Percentiles rank a stretch among this genome's conserved stretches.
Evolutionary conservation across 306 rosid species (phyloP).

Genomic region (Cicer yamashitae): DNA sequence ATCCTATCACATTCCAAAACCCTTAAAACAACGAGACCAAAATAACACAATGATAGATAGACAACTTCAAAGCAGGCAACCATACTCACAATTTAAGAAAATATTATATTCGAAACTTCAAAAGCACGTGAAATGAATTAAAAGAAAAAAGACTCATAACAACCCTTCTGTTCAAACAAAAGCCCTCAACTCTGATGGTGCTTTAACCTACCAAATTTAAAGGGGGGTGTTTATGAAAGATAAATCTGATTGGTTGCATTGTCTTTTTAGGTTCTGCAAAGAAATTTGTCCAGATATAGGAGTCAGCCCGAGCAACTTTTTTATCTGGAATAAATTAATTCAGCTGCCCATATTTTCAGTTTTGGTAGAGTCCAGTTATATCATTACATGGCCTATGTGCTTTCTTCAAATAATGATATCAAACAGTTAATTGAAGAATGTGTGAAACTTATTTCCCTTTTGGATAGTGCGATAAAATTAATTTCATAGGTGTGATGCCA

Average conservation of each 20-base stretch:
- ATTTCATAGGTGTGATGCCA: neutral
- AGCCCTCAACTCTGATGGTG: neutral
- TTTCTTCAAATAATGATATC: neutral
- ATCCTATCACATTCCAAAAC: slow-evolving; percentile 5
- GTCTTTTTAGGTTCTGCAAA: neutral
- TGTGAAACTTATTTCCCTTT: neutral
- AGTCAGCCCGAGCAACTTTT: neutral
- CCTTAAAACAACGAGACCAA: neutral
- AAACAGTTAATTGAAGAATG: neutral
- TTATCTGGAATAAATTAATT: neutral
- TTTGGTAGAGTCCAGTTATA: neutral
- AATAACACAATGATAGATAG: neutral
- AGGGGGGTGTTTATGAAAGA: neutral
- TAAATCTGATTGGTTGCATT: neutral
- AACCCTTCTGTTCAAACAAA: neutral
- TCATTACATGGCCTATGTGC: neutral
- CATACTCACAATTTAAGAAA: neutral
- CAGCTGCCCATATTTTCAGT: slow-evolving; percentile 1
- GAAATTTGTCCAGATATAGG: neutral
- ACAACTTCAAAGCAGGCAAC: neutral
- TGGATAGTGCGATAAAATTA: neutral
- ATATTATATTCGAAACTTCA: neutral
- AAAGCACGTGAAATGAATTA: neutral
- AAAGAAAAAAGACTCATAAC: neutral
- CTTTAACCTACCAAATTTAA: neutral